These are phyloP conservation scores for Phytophthora europaea DNA, from an alignment of 352 stramenopile species.

Conservation along the genomic window DNA sequence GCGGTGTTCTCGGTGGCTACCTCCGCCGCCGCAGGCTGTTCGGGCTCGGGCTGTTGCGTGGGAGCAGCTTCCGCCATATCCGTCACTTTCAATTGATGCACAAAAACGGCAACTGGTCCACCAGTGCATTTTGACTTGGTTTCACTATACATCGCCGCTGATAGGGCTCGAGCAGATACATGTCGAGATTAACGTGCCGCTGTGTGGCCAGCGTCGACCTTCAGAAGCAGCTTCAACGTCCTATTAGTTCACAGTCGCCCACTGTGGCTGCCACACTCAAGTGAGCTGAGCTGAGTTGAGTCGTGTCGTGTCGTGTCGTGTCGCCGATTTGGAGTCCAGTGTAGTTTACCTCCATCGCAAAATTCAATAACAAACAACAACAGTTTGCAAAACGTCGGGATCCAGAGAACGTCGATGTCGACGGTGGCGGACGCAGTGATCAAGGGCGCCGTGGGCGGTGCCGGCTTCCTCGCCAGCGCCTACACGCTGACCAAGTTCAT, in stretches of 20 bases:
- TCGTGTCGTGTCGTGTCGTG: neutral
- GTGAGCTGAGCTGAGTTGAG: neutral
- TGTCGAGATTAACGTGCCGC: neutral
- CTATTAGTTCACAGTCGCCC: neutral
- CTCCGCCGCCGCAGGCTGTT: constrained; percentile 2
- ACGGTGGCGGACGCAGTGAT: constrained; percentile 65
- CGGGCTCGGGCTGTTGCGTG: neutral
- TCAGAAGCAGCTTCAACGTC: neutral
- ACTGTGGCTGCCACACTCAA: neutral
- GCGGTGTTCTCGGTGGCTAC: neutral
- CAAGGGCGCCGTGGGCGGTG: constrained; percentile 75
- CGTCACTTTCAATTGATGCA: constrained; percentile 10
- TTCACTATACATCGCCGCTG: constrained; percentile 12
- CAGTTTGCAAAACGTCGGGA: constrained; percentile 30
- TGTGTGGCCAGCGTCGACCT: neutral
- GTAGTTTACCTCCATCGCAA: neutral
- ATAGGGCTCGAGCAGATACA: constrained; percentile 1
- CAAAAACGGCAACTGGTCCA: constrained; percentile 13
- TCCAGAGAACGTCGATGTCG: constrained; percentile 48
- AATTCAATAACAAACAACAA: constrained; percentile 9
- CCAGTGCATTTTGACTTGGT: constrained; percentile 29
- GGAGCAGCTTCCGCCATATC: neutral
- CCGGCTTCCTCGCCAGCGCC: constrained; percentile 79
- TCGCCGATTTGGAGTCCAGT: neutral
- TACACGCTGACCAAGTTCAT: constrained; percentile 89